Conservation (phyloP, 495 filamentous ascomycete species). For the Talaromyces liani region DNA sequence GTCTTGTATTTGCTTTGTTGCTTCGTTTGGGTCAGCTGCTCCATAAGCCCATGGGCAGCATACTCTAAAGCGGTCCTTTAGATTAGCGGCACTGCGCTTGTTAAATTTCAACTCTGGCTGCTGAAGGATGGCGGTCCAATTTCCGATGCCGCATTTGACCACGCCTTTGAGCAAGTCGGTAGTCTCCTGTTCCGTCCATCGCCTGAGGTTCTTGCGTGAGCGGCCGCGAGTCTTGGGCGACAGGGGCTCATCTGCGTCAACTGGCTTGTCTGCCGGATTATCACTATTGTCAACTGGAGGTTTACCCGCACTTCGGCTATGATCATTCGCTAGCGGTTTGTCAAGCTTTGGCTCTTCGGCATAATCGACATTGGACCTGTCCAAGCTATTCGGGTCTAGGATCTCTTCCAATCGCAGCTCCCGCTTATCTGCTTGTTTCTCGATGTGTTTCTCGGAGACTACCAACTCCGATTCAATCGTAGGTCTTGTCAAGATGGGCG, state of each 20-base stretch:
- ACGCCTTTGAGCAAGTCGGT: slow-evolving; percentile 69
- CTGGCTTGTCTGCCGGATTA: slow-evolving; percentile 9
- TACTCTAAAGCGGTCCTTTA: slow-evolving; percentile 81
- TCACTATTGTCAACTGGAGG: not conserved
- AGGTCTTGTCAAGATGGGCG: slow-evolving; percentile 33
- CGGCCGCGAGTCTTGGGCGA: slow-evolving; percentile 36
- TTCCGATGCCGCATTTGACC: slow-evolving; percentile 73
- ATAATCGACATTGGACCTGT: slow-evolving; percentile 6
- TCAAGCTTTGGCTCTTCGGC: slow-evolving; percentile 7
- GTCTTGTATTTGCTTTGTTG: slow-evolving; percentile 34
- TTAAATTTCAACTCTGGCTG: slow-evolving; percentile 70
- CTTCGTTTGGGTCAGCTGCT: slow-evolving; percentile 39
- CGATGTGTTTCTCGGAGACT: slow-evolving; percentile 16
- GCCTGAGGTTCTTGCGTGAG: slow-evolving; percentile 43
- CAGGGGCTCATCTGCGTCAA: slow-evolving; percentile 21
- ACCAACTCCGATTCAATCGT: slow-evolving; percentile 23
- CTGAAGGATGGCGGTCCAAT: slow-evolving; percentile 80
- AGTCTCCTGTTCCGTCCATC: slow-evolving; percentile 83
- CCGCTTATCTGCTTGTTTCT: slow-evolving; percentile 25
- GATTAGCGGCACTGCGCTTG: slow-evolving; percentile 64
- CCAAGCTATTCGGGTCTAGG: slow-evolving; percentile 23
- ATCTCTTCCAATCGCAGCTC: slow-evolving; percentile 34
- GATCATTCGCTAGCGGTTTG: not conserved
- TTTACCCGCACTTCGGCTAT: not conserved
- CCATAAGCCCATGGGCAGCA: slow-evolving; percentile 58